phyloP scores from a whole-genome alignment of 768 basidiomycete species.

The Lepiota brunneoincarnata region DNA sequence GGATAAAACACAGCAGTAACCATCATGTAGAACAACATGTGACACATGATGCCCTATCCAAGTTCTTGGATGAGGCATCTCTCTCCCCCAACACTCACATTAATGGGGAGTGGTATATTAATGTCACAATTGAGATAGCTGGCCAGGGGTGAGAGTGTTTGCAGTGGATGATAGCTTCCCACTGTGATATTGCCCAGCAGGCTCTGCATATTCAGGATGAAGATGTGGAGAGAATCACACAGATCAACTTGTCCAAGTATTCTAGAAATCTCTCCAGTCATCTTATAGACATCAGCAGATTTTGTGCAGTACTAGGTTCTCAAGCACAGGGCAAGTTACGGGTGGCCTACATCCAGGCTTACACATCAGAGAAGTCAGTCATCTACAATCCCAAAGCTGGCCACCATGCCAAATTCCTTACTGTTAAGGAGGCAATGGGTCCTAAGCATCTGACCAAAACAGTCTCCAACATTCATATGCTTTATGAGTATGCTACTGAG shows the following conservation, averaged over 20 bases:
- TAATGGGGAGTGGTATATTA: conserved; percentile 19
- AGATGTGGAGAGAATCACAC: conserved; percentile 5
- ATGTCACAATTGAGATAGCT: conserved; percentile 20
- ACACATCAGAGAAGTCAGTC: conserved; percentile 30
- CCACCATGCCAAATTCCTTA: conserved; percentile 20
- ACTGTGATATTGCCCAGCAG: background rate
- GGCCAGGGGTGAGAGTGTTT: conserved; percentile 9
- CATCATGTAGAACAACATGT: background rate
- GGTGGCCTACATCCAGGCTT: conserved; percentile 28
- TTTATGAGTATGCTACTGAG: conserved; percentile 19
- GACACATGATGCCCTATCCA: background rate
- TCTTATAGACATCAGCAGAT: conserved; percentile 27
- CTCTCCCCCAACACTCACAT: background rate
- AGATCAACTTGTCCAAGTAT: conserved; percentile 10
- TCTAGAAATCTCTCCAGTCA: conserved; percentile 20
- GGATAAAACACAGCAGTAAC: conserved; percentile 11
- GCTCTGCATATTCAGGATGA: background rate
- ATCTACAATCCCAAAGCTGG: conserved; percentile 15
- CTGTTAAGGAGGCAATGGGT: conserved; percentile 16
- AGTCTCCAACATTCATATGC: conserved; percentile 13
- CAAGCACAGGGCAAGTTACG: conserved; percentile 14
- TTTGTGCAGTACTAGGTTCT: conserved; percentile 22
- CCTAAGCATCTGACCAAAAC: conserved; percentile 3
- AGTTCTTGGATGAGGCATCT: background rate
- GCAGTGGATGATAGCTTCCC: conserved; percentile 11